These are phyloP conservation scores for Lentinula guzmanii DNA, from an alignment of 768 basidiomycete species.

Conservation along the genomic window DNA sequence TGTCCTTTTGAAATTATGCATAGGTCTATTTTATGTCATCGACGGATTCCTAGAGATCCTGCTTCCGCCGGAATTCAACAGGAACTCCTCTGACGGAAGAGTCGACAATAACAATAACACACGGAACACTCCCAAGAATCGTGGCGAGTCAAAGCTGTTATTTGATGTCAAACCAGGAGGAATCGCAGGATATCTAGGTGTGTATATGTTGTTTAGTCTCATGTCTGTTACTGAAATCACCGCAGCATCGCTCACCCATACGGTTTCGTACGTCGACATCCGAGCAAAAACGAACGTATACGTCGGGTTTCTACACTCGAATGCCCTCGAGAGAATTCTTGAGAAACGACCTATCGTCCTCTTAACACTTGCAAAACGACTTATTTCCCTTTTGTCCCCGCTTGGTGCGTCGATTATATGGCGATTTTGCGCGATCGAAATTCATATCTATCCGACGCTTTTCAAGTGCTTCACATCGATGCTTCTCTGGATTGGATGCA, in stretches of 20 bases:
- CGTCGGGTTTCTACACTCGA: slow-evolving; percentile 88
- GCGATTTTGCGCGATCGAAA: not conserved
- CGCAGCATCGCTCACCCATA: slow-evolving; percentile 82
- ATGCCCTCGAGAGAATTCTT: slow-evolving; percentile 82
- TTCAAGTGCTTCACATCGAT: slow-evolving; percentile 89
- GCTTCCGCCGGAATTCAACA: slow-evolving; percentile 45
- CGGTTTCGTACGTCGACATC: slow-evolving; percentile 94
- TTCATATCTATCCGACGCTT: not conserved
- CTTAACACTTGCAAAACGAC: slow-evolving; percentile 90
- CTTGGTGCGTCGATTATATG: slow-evolving; percentile 49
- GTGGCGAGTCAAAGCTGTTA: slow-evolving; percentile 51
- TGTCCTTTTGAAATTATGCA: not conserved
- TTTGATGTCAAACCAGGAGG: slow-evolving; percentile 97
- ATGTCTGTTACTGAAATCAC: not conserved
- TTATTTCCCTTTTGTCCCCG: slow-evolving; percentile 92
- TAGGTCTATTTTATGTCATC: slow-evolving; percentile 89
- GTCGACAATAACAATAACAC: not conserved
- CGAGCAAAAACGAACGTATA: slow-evolving; percentile 97
- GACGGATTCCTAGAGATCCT: slow-evolving; percentile 94
- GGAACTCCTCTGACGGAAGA: slow-evolving; percentile 10
- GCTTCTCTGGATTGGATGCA: slow-evolving; percentile 98
- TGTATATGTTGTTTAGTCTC: slow-evolving; percentile 10
- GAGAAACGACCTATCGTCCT: slow-evolving; percentile 95
- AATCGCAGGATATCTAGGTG: slow-evolving; percentile 93
- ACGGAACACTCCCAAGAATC: not conserved